Evolutionary conservation across 2,329 filamentous ascomycete genomes (phyloP).

Genomic region (Fusarium hostae): DNA sequence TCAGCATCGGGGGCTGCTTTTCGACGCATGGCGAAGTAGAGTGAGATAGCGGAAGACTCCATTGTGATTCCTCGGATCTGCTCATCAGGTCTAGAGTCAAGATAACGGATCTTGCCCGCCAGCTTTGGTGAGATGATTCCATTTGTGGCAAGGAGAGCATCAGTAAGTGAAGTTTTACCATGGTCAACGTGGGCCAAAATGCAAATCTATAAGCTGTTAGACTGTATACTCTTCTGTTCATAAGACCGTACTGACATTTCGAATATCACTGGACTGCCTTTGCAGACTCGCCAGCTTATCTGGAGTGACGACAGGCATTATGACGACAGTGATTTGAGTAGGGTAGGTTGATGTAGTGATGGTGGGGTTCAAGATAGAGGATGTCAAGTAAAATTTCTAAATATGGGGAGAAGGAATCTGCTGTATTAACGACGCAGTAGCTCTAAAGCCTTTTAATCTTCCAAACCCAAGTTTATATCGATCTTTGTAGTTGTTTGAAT

Average conservation of each 20-base stretch:
- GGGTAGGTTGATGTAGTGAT: constrained; percentile 5
- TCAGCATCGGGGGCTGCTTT: constrained; percentile 73
- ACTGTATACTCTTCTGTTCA: background rate
- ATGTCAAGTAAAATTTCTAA: constrained; percentile 3
- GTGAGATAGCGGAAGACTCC: constrained; percentile 97
- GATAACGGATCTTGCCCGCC: constrained; percentile 96
- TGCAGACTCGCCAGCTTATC: constrained; percentile 93
- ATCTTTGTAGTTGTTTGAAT: constrained; percentile 19
- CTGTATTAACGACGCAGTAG: constrained; percentile 1
- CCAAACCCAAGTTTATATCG: background rate
- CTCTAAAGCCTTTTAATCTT: constrained; percentile 10
- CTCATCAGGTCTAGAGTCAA: constrained; percentile 96
- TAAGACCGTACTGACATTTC: constrained; percentile 75
- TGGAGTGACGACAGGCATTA: constrained; percentile 90
- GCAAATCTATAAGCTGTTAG: constrained; percentile 73
- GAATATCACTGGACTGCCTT: constrained; percentile 84
- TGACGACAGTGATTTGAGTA: constrained; percentile 44
- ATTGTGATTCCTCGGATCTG: constrained; percentile 98
- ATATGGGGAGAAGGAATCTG: constrained; percentile 5
- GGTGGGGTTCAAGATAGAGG: constrained; percentile 6
- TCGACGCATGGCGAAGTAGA: constrained; percentile 93
- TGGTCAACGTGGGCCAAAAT: constrained; percentile 98
- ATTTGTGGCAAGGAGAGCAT: constrained; percentile 96
- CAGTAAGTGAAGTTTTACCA: constrained; percentile 96
- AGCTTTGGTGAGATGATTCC: constrained; percentile 98